Evolutionary conservation across 306 rosid species (phyloP).

Genomic region (Sindora glabra): DNA sequence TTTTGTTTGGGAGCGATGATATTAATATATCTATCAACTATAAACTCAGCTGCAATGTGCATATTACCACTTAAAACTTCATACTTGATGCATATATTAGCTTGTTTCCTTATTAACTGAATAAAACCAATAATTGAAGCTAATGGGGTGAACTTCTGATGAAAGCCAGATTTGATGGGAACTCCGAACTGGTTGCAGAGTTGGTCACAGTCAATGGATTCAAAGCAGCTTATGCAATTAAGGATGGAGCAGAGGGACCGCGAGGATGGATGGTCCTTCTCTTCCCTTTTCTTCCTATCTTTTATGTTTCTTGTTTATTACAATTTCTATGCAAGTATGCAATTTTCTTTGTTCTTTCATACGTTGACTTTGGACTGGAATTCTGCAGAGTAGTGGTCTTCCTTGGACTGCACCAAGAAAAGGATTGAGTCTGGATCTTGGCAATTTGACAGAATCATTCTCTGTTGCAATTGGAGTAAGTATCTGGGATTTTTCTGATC

Average conservation of each 20-base stretch:
- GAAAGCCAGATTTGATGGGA: constrained; percentile 99
- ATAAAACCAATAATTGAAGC: constrained; percentile 27
- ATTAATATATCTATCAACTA: too few species aligned
- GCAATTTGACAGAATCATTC: constrained; percentile 55
- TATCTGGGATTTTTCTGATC: constrained; percentile 23
- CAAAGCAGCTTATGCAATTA: constrained; percentile 89
- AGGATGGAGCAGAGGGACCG: constrained; percentile 96
- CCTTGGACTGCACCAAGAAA: constrained; percentile 70
- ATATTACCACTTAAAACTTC: too few species aligned
- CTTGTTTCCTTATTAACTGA: not conserved
- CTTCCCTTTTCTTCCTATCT: constrained; percentile 1
- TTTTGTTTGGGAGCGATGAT: too few species aligned
- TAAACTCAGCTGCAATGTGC: too few species aligned
- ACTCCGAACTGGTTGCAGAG: constrained; percentile 93
- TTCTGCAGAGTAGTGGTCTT: constrained; percentile 75
- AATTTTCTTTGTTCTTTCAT: not conserved
- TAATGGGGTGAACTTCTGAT: constrained; percentile 51
- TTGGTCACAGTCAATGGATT: constrained; percentile 77
- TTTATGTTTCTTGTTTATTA: not conserved
- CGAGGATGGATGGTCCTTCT: constrained; percentile 87
- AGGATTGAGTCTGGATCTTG: constrained; percentile 45
- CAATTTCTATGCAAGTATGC: not conserved
- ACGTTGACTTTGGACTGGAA: constrained; percentile 8
- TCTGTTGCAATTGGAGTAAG: constrained; percentile 68
- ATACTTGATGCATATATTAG: not conserved